Evolutionary conservation across 441 rosid species (phyloP).

Genomic region (California macrophylla): DNA sequence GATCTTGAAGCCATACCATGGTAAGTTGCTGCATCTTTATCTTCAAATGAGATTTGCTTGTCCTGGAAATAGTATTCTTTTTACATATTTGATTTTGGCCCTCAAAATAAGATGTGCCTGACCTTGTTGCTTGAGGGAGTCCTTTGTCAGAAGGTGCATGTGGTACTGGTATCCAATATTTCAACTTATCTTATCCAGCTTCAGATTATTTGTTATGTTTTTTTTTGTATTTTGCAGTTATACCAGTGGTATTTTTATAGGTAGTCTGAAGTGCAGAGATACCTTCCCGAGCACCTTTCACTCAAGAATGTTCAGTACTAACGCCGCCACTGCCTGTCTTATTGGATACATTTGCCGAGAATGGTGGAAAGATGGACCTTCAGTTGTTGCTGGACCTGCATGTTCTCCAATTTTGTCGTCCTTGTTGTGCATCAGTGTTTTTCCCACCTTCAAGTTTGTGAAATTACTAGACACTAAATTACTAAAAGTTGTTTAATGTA

Average conservation of each 20-base stretch:
- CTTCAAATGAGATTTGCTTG: background rate
- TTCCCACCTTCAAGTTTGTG: background rate
- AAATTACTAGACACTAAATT: background rate
- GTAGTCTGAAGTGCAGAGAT: background rate
- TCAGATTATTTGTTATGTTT: background rate
- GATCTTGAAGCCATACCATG: constrained; percentile 30
- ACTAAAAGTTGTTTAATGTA: background rate
- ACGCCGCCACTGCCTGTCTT: background rate
- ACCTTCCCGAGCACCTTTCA: background rate
- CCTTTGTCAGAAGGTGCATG: background rate
- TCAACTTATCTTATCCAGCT: too few species aligned
- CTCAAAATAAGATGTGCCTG: background rate
- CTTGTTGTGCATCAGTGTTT: background rate
- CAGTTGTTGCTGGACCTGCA: constrained; percentile 1
- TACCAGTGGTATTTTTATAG: background rate
- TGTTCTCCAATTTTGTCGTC: background rate
- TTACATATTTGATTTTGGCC: background rate
- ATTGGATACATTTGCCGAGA: background rate
- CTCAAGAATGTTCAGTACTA: background rate
- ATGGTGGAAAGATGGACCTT: background rate
- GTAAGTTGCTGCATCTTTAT: constrained; percentile 18
- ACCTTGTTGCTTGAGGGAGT: background rate
- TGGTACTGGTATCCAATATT: background rate
- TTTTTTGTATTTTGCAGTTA: background rate
- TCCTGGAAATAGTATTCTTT: background rate